Evolutionary conservation across 495 filamentous ascomycete genomes (phyloP), one percentile per base, ranked within the genome.

Genomic region (Talaromyces nanjingensis): DNA sequence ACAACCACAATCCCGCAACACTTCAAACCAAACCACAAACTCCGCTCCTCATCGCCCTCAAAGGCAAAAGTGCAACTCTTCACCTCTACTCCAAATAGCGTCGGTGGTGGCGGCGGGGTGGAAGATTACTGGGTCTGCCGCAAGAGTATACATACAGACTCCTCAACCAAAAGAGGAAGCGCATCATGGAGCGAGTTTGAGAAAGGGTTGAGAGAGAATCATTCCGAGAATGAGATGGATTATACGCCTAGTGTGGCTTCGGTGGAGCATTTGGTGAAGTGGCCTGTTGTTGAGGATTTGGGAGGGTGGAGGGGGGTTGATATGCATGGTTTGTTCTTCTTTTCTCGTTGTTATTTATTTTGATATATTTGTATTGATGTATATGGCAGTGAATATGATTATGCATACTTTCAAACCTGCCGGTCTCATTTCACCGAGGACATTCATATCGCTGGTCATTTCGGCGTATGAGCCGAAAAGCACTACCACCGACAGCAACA

Each of bases 191-290:
- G 64, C 0, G 91, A 93, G 65, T 92, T 93, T 66, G 76, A 81
- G 24, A 64, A 65, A 1, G 83, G 81, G 37, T 73, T 92, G 66
- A 80, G 84, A 65, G 73, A 78, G 12, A 72, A 85, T 57, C 91
- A 93, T 73, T 83, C 82, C 5, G 74, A 83, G 72, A 80, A 89
- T 65, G 91, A 96, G 74, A 80, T 74, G 69, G 83, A 83, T 49
- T 92, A 90, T 71, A 94, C 89, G 34, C 89, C 89, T 14, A 82
- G 80, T 60, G 83, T 91, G 7, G 75, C 84, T n/a, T 78, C 77
- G 20, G 80, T 83, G 24, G 75, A 82, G 57, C 67, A 76, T 60
- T 72, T 87, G 22, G 66, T 84, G 68, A 69, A 72, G 12, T 90
- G 87, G 87, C 47, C 65, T 2, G 71, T 79, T 33, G 74, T 68